These are phyloP conservation scores for Papiliotrema fonsecae DNA, from an alignment of 1,284 basidiomycete genomes.

Conservation along the genomic window DNA sequence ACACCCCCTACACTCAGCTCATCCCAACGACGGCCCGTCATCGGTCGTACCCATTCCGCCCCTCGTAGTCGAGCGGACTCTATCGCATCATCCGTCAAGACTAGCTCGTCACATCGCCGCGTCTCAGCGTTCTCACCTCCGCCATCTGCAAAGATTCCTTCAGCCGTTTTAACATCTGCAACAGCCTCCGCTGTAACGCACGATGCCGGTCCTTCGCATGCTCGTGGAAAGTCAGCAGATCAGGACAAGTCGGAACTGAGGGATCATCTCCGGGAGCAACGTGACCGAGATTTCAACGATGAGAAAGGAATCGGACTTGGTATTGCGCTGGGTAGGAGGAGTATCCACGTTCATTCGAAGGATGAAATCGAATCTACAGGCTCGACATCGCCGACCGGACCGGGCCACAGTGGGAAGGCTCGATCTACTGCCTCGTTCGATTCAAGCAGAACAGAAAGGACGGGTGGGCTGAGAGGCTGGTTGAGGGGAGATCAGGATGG, in stretches of 20 bases:
- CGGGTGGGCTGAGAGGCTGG: conserved; percentile 15
- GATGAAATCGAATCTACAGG: conserved; percentile 24
- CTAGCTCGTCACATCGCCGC: conserved; percentile 12
- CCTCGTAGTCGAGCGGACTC: conserved; percentile 24
- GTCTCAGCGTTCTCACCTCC: conserved; percentile 36
- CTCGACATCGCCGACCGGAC: conserved; percentile 12
- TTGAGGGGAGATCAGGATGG: conserved; percentile 10
- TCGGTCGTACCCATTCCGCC: conserved; percentile 9
- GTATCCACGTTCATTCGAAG: conserved; percentile 28
- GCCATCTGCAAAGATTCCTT: conserved; percentile 14
- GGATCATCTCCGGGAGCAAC: conserved; percentile 33
- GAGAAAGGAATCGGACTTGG: conserved; percentile 20
- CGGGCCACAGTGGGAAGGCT: not conserved
- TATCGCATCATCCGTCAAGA: conserved; percentile 26
- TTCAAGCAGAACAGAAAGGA: conserved; percentile 9
- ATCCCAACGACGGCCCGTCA: conserved; percentile 1
- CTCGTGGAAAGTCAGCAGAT: conserved; percentile 8
- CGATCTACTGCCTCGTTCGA: conserved; percentile 21
- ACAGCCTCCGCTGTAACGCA: conserved; percentile 20
- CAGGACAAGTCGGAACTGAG: conserved; percentile 21
- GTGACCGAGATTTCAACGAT: conserved; percentile 11
- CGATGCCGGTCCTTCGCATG: conserved; percentile 7
- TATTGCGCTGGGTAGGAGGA: conserved; percentile 22
- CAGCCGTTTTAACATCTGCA: conserved; percentile 19
- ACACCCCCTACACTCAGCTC: not conserved